Percentiles rank a stretch among this genome's conserved stretches.
phyloP scores from a whole-genome alignment of 805 yeast species.

The Candida alai region DNA sequence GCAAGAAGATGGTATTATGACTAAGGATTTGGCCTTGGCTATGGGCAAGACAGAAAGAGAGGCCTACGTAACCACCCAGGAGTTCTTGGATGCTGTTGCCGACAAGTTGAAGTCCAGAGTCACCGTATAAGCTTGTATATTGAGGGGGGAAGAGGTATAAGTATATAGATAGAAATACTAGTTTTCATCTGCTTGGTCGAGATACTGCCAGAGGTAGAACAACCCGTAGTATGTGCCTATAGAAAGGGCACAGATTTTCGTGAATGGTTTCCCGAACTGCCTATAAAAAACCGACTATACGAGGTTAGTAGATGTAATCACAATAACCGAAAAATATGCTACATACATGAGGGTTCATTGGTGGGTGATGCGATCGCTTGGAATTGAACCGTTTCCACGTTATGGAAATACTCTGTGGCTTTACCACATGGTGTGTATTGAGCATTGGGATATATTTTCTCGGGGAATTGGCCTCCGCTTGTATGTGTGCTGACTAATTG shows the following conservation, averaged over 20 bases:
- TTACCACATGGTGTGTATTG: too few species aligned
- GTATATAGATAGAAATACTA: slow-evolving; percentile 1
- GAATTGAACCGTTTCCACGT: slow-evolving; percentile 4
- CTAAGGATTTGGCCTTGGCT: slow-evolving; percentile 77
- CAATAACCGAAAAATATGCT: too few species aligned
- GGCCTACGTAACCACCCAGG: slow-evolving; percentile 68
- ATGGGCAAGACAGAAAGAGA: slow-evolving; percentile 58
- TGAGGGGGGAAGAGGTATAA: too few species aligned
- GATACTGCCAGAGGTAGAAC: slow-evolving; percentile 10
- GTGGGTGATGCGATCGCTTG: background rate
- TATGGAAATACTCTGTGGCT: too few species aligned
- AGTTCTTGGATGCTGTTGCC: slow-evolving; percentile 75
- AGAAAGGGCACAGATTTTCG: slow-evolving; percentile 13
- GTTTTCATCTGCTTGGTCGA: slow-evolving; percentile 4
- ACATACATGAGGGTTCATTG: slow-evolving; percentile 8
- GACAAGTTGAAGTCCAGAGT: slow-evolving; percentile 39
- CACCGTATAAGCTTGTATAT: slow-evolving; percentile 1
- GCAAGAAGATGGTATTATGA: slow-evolving; percentile 71
- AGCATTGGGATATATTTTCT: too few species aligned
- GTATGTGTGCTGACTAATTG: too few species aligned
- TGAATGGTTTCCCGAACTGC: slow-evolving; percentile 15
- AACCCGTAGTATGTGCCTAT: slow-evolving; percentile 16
- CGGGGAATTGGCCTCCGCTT: too few species aligned
- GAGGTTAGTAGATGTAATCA: background rate
- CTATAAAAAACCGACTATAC: slow-evolving; percentile 13